Evolutionary conservation across 2,329 filamentous ascomycete genomes (phyloP).

Genomic region (Aspergillus caelatus): DNA sequence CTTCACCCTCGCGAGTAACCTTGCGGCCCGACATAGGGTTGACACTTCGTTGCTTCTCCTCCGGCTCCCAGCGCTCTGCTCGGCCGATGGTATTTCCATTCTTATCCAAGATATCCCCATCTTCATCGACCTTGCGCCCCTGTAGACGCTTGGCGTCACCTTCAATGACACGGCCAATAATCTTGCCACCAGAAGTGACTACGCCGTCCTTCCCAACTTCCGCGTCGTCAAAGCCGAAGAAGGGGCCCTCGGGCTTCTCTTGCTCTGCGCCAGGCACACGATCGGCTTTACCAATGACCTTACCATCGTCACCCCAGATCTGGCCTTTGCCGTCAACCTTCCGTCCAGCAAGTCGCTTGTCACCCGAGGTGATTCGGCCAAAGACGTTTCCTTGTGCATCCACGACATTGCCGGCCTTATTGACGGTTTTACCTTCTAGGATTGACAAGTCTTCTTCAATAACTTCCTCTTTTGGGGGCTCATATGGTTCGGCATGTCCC

Average conservation of each 20-base stretch:
- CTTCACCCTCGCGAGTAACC: conserved; percentile 56
- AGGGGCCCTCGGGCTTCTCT: conserved; percentile 56
- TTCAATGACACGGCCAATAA: conserved; percentile 61
- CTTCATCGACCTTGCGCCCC: conserved; percentile 68
- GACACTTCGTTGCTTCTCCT: conserved; percentile 56
- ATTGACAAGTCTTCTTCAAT: conserved; percentile 58
- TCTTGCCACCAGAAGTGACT: conserved; percentile 49
- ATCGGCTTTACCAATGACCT: conserved; percentile 62
- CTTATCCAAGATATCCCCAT: conserved; percentile 70
- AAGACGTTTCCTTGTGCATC: conserved; percentile 61
- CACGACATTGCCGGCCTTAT: conserved; percentile 66
- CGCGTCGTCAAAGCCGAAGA: conserved; percentile 62
- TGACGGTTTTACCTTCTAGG: conserved; percentile 65
- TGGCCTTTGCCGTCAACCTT: conserved; percentile 66
- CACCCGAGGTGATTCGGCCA: conserved; percentile 61
- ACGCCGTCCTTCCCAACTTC: conserved; percentile 62
- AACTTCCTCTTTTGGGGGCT: conserved; percentile 53
- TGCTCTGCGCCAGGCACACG: conserved; percentile 56
- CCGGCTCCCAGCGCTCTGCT: conserved; percentile 69
- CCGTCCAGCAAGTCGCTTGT: conserved; percentile 60
- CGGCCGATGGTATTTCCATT: conserved; percentile 68
- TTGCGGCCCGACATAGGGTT: conserved; percentile 61
- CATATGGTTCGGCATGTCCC: conserved; percentile 61
- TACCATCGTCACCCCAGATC: conserved; percentile 66
- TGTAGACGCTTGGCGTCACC: conserved; percentile 66